Evolutionary conservation across 2,329 filamentous ascomycete genomes (phyloP), one percentile per base, ranked within the genome.

Genomic region (Epichloe bromicola): DNA sequence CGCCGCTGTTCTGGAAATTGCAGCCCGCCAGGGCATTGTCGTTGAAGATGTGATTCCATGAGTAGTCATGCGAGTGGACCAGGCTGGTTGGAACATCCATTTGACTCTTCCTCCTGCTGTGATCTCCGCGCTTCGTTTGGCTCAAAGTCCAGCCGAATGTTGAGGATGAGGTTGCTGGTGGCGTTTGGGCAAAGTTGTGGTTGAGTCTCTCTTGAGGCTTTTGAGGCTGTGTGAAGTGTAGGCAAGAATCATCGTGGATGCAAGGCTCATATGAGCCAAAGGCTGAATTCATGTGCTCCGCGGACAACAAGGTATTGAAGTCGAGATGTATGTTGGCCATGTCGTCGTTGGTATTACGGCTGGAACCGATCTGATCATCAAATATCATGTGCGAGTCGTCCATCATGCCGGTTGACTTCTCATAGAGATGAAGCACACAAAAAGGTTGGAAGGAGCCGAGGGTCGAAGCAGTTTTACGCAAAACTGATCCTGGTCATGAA

Each of bases 241-340:
- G 59, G 54, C 65, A 67, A 26, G 61, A 60, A 46, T 67, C 63
- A 37, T 62, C 60, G 47, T 67, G 65, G 45, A 60, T 54, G 52
- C 61, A 61, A 12, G 56, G 57, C 5, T 58, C 58, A 30, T 63
- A 59, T 10, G 58, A 51, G 38, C 59, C 60, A 12, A 66, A 53
- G 15, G 56, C 60, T 15, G 60, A 55, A 15, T 59, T 57, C 33
- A 63, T 61, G 59, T 41, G 58, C 46, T 20, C 56, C 52, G 47
- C 30, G 19, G 47, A 37, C 46, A 65, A 56, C 20, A 65, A 52
- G 19, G 56, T 54, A 39, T 62, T 59, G 43, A 65, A 62, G 43
- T 61, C 56, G 41, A 60, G 40, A 15, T 54, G 46, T 30, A 56
- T 57, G 53, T 64, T 48, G 19, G 52, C 44, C 55, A 56, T 57